phyloP scores from a whole-genome alignment of 495 filamentous ascomycete species.

The Elasticomyces elasticus region DNA sequence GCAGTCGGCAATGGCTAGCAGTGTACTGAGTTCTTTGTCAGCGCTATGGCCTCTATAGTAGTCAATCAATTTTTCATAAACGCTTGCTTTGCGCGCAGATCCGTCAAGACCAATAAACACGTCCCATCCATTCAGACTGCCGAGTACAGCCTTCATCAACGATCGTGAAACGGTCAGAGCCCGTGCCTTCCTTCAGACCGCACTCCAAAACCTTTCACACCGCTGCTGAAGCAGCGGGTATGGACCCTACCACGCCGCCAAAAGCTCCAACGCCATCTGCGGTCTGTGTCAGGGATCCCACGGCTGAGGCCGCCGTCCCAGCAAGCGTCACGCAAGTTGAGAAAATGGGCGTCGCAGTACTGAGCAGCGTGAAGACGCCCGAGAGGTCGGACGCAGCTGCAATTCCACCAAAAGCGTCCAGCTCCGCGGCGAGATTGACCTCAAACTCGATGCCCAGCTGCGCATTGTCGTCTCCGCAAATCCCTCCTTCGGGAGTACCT shows the following conservation, averaged over 20 bases:
- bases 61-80: no score
- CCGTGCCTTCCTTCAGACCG: no score
- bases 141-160: no score
- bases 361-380: background rate
- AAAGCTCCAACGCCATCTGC: slow-evolving; percentile 1
- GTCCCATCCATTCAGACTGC: no score
- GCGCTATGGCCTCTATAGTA: no score
- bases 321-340: background rate
- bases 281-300: background rate
- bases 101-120: no score
- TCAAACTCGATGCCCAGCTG: background rate
- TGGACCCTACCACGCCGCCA: background rate
- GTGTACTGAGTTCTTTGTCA: no score
- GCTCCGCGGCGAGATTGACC: slow-evolving; percentile 1
- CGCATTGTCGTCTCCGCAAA: background rate
- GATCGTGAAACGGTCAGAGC: no score
- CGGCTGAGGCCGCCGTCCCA: background rate
- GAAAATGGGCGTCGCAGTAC: background rate
- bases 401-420: background rate
- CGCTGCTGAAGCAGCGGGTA: background rate
- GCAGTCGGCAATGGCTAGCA: no score
- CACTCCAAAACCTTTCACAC: no score
- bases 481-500: background rate
- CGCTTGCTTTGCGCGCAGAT: no score
- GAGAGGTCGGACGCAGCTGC: background rate